A percentile compares a stretch with the other conserved stretches of the same genome.
Evolutionary conservation across 331 rosid genomes (phyloP).

Genomic region (Cydonia oblonga): DNA sequence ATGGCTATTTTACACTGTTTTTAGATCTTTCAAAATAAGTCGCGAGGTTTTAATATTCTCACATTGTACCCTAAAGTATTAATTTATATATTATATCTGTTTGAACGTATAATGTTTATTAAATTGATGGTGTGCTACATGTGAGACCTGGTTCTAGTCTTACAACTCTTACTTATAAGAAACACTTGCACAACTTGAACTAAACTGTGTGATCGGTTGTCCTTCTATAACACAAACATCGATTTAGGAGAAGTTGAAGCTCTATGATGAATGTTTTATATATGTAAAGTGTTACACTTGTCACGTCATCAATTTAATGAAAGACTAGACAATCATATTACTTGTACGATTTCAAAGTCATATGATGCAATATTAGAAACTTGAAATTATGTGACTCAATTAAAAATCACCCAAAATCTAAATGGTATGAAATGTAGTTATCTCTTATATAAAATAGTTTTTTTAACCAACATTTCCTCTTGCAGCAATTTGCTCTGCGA

Average conservation of each 20-base stretch:
- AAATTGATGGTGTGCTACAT: neutral
- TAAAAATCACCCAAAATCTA: neutral
- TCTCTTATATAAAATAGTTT: too few species aligned
- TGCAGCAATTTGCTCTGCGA: too few species aligned
- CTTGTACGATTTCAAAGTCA: neutral
- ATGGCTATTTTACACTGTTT: neutral
- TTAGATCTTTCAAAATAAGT: too few species aligned
- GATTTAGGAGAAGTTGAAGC: neutral
- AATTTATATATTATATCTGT: too few species aligned
- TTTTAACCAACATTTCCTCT: too few species aligned
- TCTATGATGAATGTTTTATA: neutral
- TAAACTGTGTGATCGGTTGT: too few species aligned
- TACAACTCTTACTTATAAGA: too few species aligned
- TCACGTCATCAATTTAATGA: neutral
- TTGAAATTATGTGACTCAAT: neutral
- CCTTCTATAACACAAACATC: neutral
- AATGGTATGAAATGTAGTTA: neutral
- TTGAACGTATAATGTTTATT: neutral
- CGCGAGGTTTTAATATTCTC: too few species aligned
- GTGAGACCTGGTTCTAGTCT: too few species aligned
- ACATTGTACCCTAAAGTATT: too few species aligned
- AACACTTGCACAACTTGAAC: too few species aligned
- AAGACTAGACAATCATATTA: too few species aligned
- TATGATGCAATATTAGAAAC: neutral
- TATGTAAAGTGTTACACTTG: neutral